Base-by-base conservation (phyloP, 139 green algal genomes). In the Yamagishiella unicocca region DNA sequence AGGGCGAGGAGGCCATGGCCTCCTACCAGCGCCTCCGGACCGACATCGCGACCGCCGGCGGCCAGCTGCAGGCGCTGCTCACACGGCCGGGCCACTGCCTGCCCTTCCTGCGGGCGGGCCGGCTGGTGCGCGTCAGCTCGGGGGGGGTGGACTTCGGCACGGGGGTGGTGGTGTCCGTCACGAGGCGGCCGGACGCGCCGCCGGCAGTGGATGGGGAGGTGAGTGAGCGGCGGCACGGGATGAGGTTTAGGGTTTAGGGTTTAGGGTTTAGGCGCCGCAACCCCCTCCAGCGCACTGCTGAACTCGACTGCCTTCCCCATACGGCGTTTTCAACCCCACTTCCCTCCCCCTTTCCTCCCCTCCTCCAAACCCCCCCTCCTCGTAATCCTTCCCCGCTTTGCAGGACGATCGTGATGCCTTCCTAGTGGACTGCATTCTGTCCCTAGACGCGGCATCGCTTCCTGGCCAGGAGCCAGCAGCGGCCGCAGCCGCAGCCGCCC, bases 31-130 rank as follows among this genome's bases (percentile, higher is more conserved):
- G 40, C 61, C 84, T 89, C 40, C 54, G 84, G 10, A 43, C 6
- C 25, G 43, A 58, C 12, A 50, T 83, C 22, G 54, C 54, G 1
- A 7, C 53, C 10, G 76, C 76, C 14, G 76, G 21, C 22, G 53
- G 25, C 53, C 61, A 90, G 89, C 87, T 87, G 74, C 81, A 86
- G 76, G 78, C 58, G 37, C 78, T 84, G 55, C 40, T 86, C 33
- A 55, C 62, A 8, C 80, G 33, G 31, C 80, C 80, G 22, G 9
- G 0, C 2, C 74, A 90, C 84, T 95, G 93, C 89, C 64, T 99
- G 62, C 85, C 92, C 76, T 98, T 97, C 87, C 87, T 99, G 84
- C 90, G 90, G 21, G 92, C 96, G 4, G 97, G 97, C 10, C 89
- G 97, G 31, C 87, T 99, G 19, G 93, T 98, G 31, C 81, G 76